Base-by-base conservation (phyloP, 495 filamentous ascomycete species). In the Niebla homalea region DNA sequence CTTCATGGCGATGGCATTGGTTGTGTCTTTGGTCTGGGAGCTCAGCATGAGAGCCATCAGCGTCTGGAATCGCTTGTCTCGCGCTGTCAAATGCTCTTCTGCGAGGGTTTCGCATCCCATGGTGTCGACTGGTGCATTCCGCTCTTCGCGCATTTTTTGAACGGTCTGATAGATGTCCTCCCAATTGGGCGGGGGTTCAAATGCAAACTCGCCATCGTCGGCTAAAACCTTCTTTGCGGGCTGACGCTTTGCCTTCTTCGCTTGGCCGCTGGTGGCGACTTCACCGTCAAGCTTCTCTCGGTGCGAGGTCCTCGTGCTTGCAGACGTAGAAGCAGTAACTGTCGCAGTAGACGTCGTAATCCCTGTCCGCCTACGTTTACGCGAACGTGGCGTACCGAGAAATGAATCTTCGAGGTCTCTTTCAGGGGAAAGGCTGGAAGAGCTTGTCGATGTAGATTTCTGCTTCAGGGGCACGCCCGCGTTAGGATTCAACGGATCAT, bases 1-100 rank as follows among this genome's bases (percentile, higher is more conserved):
- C 49, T 70, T 70, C 82, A 98, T 94, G 10, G 87, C 89, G 12
- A 80, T 77, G 0, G 90, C 85, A 16, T 83, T 98, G 39, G 89
- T 84, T 0, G 90, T 94, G 66, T 98, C 92, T 61, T 95, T 96
- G 2, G 92, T 98, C 62, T 98, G 92, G 12, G 80, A 85, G 4
- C 84, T 90, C n/a, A 99, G 79, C 93, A 99, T 97, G 47, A 99
- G 70, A 3, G 90, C 80, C 23, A 93, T 77, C 23, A 99, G 74
- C 3, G 87, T 97, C 52, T 99, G 92, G 62, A 93, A 94, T 2
- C 93, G 78, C 53, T 78, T 78, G 61, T 90, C 86, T 53, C 72
- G 63, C 32, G 80, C 71, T 19, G 68, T 70, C 1, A 67, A 67
- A 22, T 61, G 62, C 0, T 67, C 53, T 36, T 75, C 67, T 0